phyloP scores from a whole-genome alignment of 164 flowering plant species.

The Protea cynaroides region DNA sequence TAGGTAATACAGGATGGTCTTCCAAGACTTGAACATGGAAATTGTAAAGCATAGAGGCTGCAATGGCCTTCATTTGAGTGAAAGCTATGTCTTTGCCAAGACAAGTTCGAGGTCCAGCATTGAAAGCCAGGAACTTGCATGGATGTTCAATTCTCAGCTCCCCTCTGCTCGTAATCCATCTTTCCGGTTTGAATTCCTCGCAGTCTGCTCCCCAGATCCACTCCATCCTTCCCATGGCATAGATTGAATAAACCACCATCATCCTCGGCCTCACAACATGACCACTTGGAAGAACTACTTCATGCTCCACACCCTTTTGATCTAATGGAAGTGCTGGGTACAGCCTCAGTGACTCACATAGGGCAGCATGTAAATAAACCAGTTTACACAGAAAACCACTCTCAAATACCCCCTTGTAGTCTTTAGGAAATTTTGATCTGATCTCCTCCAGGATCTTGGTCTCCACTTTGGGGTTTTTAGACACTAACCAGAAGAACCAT shows the following conservation, averaged over 20 bases:
- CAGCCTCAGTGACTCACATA: slow-evolving; percentile 40
- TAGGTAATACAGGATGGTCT: slow-evolving; percentile 27
- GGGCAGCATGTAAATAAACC: slow-evolving; percentile 35
- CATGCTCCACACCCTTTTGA: slow-evolving; percentile 17
- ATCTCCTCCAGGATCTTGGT: slow-evolving; percentile 27
- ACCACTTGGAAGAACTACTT: slow-evolving; percentile 39
- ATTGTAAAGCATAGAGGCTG: slow-evolving; percentile 21
- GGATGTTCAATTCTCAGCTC: slow-evolving; percentile 18
- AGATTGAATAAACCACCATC: slow-evolving; percentile 18
- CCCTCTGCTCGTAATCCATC: slow-evolving; percentile 38
- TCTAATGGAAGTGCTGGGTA: slow-evolving; percentile 42
- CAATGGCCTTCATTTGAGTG: slow-evolving; percentile 40
- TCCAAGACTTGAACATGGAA: slow-evolving; percentile 23
- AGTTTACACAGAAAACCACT: slow-evolving; percentile 13
- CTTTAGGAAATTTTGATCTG: background rate
- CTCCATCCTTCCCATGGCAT: slow-evolving; percentile 37
- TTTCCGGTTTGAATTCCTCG: slow-evolving; percentile 45
- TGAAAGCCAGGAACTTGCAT: slow-evolving; percentile 33
- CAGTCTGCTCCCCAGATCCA: slow-evolving; percentile 50
- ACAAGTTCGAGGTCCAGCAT: slow-evolving; percentile 46
- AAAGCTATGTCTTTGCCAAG: slow-evolving; percentile 34
- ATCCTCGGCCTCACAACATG: slow-evolving; percentile 18
- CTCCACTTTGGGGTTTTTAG: slow-evolving; percentile 24
- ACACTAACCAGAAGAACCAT: slow-evolving; percentile 37
- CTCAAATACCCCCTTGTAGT: slow-evolving; percentile 5